Conservation (phyloP, 192 early-diverging fungal species). For the Umbelopsis vinacea region DNA sequence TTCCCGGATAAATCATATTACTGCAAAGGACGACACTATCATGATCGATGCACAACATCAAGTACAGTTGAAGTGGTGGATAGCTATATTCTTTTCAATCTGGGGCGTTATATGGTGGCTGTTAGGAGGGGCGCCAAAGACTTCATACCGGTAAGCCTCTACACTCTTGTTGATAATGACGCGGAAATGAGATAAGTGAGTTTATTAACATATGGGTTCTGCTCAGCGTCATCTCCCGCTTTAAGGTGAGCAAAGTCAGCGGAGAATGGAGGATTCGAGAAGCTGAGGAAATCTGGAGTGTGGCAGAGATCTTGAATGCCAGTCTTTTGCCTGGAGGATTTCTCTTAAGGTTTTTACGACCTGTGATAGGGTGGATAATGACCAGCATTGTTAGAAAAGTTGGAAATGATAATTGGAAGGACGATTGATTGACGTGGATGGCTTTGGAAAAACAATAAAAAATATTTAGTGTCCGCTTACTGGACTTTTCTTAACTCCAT, state of each 20-base stretch:
- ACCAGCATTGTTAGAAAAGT: not conserved
- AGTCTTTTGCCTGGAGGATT: slow-evolving; percentile 6
- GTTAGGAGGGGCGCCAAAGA: not conserved
- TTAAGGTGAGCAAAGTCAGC: not conserved
- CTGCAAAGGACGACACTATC: not conserved
- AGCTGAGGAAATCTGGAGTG: slow-evolving; percentile 16
- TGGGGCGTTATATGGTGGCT: slow-evolving; percentile 20
- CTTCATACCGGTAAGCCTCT: slow-evolving; percentile 2
- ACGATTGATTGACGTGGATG: slow-evolving; percentile 8
- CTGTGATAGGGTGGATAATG: slow-evolving; percentile 3
- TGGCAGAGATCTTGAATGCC: not conserved
- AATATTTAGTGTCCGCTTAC: not conserved
- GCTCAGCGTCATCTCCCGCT: slow-evolving; percentile 2
- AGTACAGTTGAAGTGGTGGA: slow-evolving; percentile 13
- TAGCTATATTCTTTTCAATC: slow-evolving; percentile 9
- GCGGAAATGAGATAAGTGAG: not conserved
- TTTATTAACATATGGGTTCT: not conserved
- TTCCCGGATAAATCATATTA: not conserved
- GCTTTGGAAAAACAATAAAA: slow-evolving; percentile 10
- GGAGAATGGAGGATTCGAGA: slow-evolving; percentile 7
- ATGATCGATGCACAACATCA: slow-evolving; percentile 15
- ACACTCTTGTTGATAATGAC: not conserved
- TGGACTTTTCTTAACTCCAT: not conserved
- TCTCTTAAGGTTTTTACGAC: not conserved
- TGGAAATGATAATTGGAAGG: slow-evolving; percentile 7